A percentile compares a stretch with the other conserved stretches of the same genome.
Evolutionary conservation across 306 rosid genomes (phyloP).

Genomic region (Castanea mollissima): DNA sequence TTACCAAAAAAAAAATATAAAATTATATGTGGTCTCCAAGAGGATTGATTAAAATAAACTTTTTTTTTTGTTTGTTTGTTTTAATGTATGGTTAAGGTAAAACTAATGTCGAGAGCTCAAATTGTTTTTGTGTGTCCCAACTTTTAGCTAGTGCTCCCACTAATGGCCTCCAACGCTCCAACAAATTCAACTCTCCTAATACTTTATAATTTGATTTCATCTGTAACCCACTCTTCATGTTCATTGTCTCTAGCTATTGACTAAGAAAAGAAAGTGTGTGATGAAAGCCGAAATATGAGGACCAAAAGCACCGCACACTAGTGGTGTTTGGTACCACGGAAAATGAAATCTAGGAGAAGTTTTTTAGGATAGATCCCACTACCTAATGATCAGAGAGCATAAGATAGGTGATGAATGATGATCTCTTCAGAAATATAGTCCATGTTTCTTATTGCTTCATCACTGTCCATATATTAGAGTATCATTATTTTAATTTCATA

Average conservation of each 20-base stretch:
- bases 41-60: slow-evolving; percentile 35
- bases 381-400: slow-evolving; percentile 13
- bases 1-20: slow-evolving; percentile 6
- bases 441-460: background rate
- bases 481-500: background rate
- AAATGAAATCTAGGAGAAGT: slow-evolving; percentile 28
- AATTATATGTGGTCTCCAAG: slow-evolving; percentile 20
- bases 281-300: slow-evolving; percentile 51
- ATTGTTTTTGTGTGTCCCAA: slow-evolving; percentile 28
- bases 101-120: background rate
- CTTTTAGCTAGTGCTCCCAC: slow-evolving; percentile 55
- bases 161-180: slow-evolving; percentile 35
- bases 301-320: slow-evolving; percentile 37
- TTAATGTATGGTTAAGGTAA: slow-evolving; percentile 21
- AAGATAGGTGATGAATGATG: background rate
- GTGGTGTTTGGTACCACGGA: slow-evolving; percentile 69
- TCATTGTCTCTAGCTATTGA: slow-evolving; percentile 53
- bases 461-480: background rate
- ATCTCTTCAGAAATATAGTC: background rate
- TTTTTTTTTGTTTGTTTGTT: background rate
- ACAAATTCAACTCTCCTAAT: slow-evolving; percentile 31
- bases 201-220: slow-evolving; percentile 25
- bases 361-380: slow-evolving; percentile 34
- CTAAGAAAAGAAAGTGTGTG: slow-evolving; percentile 32
- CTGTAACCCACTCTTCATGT: slow-evolving; percentile 49